Evolutionary conservation across 1,139 yeast species (phyloP).

Genomic region (Blastobotrys apis): DNA sequence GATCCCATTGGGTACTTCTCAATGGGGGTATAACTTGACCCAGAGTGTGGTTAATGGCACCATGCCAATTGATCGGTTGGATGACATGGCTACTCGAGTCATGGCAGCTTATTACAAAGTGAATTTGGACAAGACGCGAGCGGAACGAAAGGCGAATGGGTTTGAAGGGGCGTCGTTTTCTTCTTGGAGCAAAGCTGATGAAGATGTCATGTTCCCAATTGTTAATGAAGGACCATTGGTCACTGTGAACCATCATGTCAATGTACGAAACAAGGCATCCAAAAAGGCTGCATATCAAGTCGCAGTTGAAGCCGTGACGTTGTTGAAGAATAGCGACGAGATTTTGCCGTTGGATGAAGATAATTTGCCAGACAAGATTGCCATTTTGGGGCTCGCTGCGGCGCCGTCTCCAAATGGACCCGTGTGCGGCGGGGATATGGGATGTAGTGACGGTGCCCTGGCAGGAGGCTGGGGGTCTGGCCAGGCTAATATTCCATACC

Average conservation of each 20-base stretch:
- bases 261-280: conserved; percentile 48
- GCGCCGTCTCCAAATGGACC: conserved; percentile 13
- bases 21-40: conserved; percentile 57
- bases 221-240: conserved; percentile 52
- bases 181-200: conserved; percentile 56
- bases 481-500: conserved; percentile 10
- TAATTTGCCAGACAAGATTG: conserved; percentile 7
- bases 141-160: conserved; percentile 22
- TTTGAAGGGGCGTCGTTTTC: conserved; percentile 48
- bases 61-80: conserved; percentile 50
- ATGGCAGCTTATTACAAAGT: conserved; percentile 51
- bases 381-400: conserved; percentile 13
- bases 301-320: conserved; percentile 54
- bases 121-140: conserved; percentile 26
- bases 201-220: conserved; percentile 49
- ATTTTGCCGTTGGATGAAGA: conserved; percentile 46
- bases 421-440: conserved; percentile 10
- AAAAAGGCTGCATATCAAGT: conserved; percentile 50
- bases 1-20: conserved; percentile 53
- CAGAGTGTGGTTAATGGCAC: conserved; percentile 54
- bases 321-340: conserved; percentile 50
- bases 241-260: conserved; percentile 53
- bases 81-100: conserved; percentile 60
- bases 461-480: conserved; percentile 20
- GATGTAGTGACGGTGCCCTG: conserved; percentile 15